Conservation (phyloP, 176 grass and related monocot genomes). For the Musa beccarii region DNA sequence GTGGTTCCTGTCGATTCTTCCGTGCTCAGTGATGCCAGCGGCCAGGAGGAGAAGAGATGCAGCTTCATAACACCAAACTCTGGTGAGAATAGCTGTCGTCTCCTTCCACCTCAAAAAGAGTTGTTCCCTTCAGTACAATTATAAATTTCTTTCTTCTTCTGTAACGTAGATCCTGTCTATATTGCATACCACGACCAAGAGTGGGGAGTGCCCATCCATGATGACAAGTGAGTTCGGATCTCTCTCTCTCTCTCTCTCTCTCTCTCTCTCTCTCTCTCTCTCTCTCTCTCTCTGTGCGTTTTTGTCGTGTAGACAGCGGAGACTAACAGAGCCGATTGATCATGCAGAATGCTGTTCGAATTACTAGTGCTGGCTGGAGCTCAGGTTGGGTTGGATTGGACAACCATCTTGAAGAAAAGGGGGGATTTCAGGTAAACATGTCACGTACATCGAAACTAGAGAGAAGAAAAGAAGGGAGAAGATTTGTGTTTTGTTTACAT, state of each 20-base stretch:
- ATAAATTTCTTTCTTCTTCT: not conserved
- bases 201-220: conserved; percentile 78
- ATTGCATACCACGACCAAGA: conserved; percentile 90
- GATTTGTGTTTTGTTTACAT: conserved; percentile 17
- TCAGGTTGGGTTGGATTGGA: conserved; percentile 89
- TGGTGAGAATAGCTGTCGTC: not conserved
- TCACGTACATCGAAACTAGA: not conserved
- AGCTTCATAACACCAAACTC: conserved; percentile 16
- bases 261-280: not conserved
- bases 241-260: not conserved
- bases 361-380: conserved; percentile 70
- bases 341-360: conserved; percentile 73
- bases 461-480: not conserved
- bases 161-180: conserved; percentile 43
- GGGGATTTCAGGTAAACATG: conserved; percentile 56
- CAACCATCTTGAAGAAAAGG: conserved; percentile 75
- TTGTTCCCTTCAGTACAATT: not conserved
- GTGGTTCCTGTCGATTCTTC: conserved; percentile 5
- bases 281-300: not conserved
- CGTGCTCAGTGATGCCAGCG: not conserved
- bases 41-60: conserved; percentile 21
- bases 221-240: conserved; percentile 47
- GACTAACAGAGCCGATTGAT: not conserved
- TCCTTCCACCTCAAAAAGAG: not conserved
- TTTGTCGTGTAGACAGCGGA: not conserved